Evolutionary conservation across 768 basidiomycete species (phyloP).

Genomic region (Botryobasidium botryosum): DNA sequence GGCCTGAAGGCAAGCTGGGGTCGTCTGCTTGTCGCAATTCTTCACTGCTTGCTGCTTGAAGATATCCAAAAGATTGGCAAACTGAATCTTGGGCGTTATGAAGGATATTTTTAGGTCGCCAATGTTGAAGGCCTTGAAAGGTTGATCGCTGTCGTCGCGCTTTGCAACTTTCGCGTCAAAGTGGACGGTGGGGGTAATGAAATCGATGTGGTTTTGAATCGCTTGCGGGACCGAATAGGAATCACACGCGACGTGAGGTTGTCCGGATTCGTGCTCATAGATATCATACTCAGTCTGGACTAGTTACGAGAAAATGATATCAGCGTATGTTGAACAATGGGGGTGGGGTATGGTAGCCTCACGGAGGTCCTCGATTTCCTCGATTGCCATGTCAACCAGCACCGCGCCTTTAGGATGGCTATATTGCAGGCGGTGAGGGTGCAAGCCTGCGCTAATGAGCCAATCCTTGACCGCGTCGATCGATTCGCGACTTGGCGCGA

Average conservation of each 20-base stretch:
- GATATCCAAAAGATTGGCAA: conserved; percentile 10
- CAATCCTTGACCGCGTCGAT: conserved; percentile 28
- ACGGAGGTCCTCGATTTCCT: conserved; percentile 10
- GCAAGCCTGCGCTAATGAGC: conserved; percentile 29
- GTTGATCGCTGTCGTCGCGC: not conserved
- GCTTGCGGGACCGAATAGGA: conserved; percentile 7
- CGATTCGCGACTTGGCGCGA: conserved; percentile 29
- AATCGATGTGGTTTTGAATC: conserved; percentile 8
- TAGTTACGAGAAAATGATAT: not conserved
- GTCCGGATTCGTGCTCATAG: conserved; percentile 7
- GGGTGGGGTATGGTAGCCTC: not conserved
- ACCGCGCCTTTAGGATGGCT: conserved; percentile 16
- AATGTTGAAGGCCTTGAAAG: not conserved
- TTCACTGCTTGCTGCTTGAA: not conserved
- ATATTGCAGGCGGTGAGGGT: conserved; percentile 16
- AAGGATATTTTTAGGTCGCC: not conserved
- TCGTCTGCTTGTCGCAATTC: conserved; percentile 6
- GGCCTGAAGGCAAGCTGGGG: conserved; percentile 2
- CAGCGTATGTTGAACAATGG: conserved; percentile 3
- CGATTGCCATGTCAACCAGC: conserved; percentile 8
- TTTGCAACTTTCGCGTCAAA: conserved; percentile 5
- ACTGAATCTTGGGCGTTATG: not conserved
- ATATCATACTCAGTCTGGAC: conserved; percentile 11
- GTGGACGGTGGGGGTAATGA: conserved; percentile 10
- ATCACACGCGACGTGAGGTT: conserved; percentile 2